Evolutionary conservation across 331 rosid species (phyloP), one percentile per base, ranked within the genome.

Genomic region (Spiraea crenata): DNA sequence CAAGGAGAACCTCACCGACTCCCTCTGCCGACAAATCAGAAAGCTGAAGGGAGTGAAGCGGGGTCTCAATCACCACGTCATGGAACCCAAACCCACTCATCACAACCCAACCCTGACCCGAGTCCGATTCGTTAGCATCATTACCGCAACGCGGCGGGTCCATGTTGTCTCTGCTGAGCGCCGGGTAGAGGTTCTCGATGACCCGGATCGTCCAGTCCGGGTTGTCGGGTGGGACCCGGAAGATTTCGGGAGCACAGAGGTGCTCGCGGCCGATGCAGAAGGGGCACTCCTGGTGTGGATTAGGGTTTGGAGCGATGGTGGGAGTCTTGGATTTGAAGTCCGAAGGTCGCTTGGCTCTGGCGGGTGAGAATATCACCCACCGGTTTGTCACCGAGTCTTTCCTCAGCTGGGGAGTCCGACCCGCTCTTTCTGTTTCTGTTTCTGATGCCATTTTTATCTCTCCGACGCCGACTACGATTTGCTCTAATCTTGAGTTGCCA

Each of bases 321-420:
- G 85, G 75, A n/a, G n/a, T n/a, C 44, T 87, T 92, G 79, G 92
- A 85, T 76, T 92, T 89, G 85, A 87, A 92, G 52, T 92, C 98
- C 17, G 89, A 82, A 20, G 96, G 98, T 7, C 95, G 72, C 62
- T 92, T 87, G 34, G 95, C 83, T 67, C 95, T 81, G 19, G 95
- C 95, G 0, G 95, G 95, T 40, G 98, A 92, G 89, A 92, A 89
- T 20, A 92, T 80, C 35, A 87, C 89, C 96, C 98, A 92, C 1
- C 89, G 92, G 67, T 86, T 85, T 34, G 84, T 84, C 9, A 87
- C 83, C 0, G 74, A n/a, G 83, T 92, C 98, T 69, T 85, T 87
- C 12, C 96, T 77, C 16, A 89, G 70, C 65, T 92, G 80, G 14
- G 90, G 87, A 44, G 41, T 75, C 54, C 73, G 62, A 52, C 62